Base-by-base conservation (phyloP, 1,284 basidiomycete species). In the Pterulicium gracile region DNA sequence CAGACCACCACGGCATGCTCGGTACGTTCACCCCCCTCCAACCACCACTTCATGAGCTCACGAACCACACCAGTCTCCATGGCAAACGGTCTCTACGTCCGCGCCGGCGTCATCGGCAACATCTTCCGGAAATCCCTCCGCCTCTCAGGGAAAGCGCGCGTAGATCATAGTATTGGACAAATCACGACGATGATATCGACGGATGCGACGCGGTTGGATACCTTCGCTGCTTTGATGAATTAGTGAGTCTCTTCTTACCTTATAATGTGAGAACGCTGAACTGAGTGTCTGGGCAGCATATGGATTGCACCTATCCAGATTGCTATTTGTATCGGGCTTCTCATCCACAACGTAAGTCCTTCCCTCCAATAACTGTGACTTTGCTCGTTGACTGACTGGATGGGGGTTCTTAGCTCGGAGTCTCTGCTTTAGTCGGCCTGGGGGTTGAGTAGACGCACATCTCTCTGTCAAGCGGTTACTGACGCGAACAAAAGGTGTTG, bases 121-220 rank as follows among this genome's bases (percentile, higher is more conserved):
- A 70, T 81, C 45, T 77, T 76, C 57, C 63, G 70, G 22, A 75
- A 77, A 51, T 69, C 74, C 0, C 66, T 79, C 27, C 67, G 70
- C 24, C 65, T 81, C 35, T 72, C 69, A 27, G 71, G 71, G 20
- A 70, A 73, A n/a, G 68, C 68, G 14, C 60, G 76, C n/a, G 55
- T 64, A 54, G 54, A 69, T 54, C 63, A 73, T 47, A 65, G 64
- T 34, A 65, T 66, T 18, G 72, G 72, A 5, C 64, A 76, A 52
- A 68, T 77, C 48, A 73, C 69, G 7, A 76, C 72, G 0, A 71
- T 76, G 66, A 70, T 74, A 24, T 67, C 66, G 5, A 65, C 72
- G 20, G 72, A 74, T 53, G 56, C 68, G 7, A 60, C 63, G 4
- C 52, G 68, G 46, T 51, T 70, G 3, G 68, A 71, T 49, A 51